Evolutionary conservation across 2,329 filamentous ascomycete genomes (phyloP).

Genomic region (Cladophialophora carrionii): DNA sequence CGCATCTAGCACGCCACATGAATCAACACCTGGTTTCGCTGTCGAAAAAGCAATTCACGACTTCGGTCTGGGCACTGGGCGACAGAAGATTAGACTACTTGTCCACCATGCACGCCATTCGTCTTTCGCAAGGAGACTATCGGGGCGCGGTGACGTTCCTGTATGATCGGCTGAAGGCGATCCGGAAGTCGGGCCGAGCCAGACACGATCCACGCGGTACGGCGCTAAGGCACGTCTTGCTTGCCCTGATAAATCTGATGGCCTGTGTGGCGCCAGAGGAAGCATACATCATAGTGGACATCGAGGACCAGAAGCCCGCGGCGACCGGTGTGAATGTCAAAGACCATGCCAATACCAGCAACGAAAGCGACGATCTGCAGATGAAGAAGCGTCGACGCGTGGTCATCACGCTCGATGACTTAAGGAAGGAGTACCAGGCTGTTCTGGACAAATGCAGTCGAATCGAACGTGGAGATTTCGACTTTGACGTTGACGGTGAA

Average conservation of each 20-base stretch:
- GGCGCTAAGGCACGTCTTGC: constrained; percentile 68
- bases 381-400: constrained; percentile 55
- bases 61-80: constrained; percentile 41
- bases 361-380: constrained; percentile 1
- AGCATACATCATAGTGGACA: constrained; percentile 67
- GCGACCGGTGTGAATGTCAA: constrained; percentile 8
- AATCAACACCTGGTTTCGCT: constrained; percentile 76
- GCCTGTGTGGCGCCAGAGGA: constrained; percentile 82
- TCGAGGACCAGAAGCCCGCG: constrained; percentile 14
- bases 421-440: constrained; percentile 84
- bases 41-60: constrained; percentile 69
- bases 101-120: constrained; percentile 88
- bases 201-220: constrained; percentile 55
- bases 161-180: constrained; percentile 39
- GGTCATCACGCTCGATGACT: constrained; percentile 81
- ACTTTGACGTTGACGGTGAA: constrained; percentile 58
- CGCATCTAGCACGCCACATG: constrained; percentile 74
- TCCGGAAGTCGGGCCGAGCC: constrained; percentile 41
- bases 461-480: constrained; percentile 87
- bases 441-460: constrained; percentile 87
- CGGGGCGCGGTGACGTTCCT: constrained; percentile 68
- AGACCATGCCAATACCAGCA: constrained; percentile 17
- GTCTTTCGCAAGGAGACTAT: constrained; percentile 81
- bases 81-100: constrained; percentile 67
- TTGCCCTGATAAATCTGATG: constrained; percentile 91